A percentile compares a stretch with the other conserved stretches of the same genome.
These are phyloP conservation scores for Penicillium sp. DNA, from an alignment of 2,329 filamentous ascomycete genomes.

Conservation along the genomic window DNA sequence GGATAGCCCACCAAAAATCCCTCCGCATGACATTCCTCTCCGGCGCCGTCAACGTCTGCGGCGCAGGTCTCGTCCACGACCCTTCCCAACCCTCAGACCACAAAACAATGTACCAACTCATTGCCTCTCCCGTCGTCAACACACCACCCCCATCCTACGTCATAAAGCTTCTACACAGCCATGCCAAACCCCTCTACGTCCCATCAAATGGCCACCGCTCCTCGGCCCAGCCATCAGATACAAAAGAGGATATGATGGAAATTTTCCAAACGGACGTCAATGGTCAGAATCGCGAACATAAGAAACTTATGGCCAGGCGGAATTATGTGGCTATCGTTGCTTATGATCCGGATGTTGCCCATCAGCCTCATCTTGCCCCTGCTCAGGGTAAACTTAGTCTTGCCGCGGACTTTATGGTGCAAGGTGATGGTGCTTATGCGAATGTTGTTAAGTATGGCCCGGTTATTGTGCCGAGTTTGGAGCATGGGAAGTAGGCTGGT, in stretches of 20 bases:
- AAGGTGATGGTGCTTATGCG: slow-evolving; percentile 81
- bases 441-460: slow-evolving; percentile 94
- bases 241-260: slow-evolving; percentile 99
- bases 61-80: slow-evolving; percentile 92
- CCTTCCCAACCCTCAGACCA: slow-evolving; percentile 88
- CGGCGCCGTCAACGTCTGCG: slow-evolving; percentile 85
- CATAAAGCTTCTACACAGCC: slow-evolving; percentile 85
- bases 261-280: slow-evolving; percentile 95
- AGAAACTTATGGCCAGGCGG: slow-evolving; percentile 88
- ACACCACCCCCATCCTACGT: slow-evolving; percentile 84
- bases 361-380: slow-evolving; percentile 28
- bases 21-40: slow-evolving; percentile 97
- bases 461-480: slow-evolving; percentile 87
- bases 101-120: slow-evolving; percentile 99
- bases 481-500: slow-evolving; percentile 59
- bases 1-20: slow-evolving; percentile 92
- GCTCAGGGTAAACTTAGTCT: slow-evolving; percentile 69
- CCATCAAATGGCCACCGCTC: slow-evolving; percentile 81
- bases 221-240: slow-evolving; percentile 75
- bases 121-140: slow-evolving; percentile 89
- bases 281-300: slow-evolving; percentile 79
- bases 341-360: slow-evolving; percentile 78
- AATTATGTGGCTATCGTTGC: slow-evolving; percentile 95
- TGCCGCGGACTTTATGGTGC: slow-evolving; percentile 95
- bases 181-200: slow-evolving; percentile 88